Base-by-base conservation (phyloP, 352 stramenopile species). In the Peronosclerospora sorghi region DNA sequence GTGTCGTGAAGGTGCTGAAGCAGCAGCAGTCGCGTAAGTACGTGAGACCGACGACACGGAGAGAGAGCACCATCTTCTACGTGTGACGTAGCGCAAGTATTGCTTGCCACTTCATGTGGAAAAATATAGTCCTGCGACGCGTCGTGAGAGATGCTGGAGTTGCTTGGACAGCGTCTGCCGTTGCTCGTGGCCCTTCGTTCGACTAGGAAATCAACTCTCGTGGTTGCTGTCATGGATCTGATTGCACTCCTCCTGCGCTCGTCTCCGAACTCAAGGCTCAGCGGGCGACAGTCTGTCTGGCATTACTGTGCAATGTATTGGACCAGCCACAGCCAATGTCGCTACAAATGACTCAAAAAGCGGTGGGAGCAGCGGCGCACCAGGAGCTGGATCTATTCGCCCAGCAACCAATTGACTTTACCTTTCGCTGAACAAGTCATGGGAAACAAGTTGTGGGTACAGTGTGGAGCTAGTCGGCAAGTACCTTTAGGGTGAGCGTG, bases 1-100 rank as follows among this genome's bases (percentile, higher is more conserved):
- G 68, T 42, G 48, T 86, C 8, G 57, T 79, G 54, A 82, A 83
- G 56, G 59, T 66, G 20, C 40, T 84, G 54, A 88, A 88, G 63
- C 68, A 75, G 55, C 64, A 77, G 27, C 63, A 76, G 41, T 51
- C 44, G 29, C 32, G 8, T 9, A 55, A 58, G 28, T 39, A 41
- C n/a, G n/a, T 0, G 38, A 54, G 10, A 53, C 65, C 21, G 58
- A 74, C 13, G 51, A 64, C 41, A 41, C 51, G 12, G n/a, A n/a
- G 46, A 56, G 26, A 30, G 49, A 32, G 54, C 62, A 10, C 45
- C 73, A 2, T 51, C 63, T 13, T 46, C 45, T 8, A 66, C 73
- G 2, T 73, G 72, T 41, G 52, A 65, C 12, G 68, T 82, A 8
- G 60, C 65, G 2, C 58, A 59, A 6, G 57, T 61, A 5, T 12